A percentile compares a stretch with the other conserved stretches of the same genome.
Evolutionary conservation across 2,329 filamentous ascomycete species (phyloP).

Genomic region (Pyricularia grisea): DNA sequence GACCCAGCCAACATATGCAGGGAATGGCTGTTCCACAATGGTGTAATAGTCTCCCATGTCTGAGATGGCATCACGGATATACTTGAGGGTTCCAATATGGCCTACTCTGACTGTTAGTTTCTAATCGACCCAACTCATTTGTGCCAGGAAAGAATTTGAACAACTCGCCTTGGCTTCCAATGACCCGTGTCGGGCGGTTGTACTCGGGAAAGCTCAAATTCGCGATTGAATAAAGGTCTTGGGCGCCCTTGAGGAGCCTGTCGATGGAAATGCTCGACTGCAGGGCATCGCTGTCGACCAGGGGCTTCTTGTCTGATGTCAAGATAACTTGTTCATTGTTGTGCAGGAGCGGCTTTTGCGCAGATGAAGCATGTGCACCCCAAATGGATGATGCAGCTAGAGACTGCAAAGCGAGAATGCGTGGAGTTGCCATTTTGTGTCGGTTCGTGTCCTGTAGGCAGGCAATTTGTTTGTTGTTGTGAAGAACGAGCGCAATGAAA

Average conservation of each 20-base stretch:
- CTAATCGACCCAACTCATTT: background rate
- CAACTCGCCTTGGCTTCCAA: background rate
- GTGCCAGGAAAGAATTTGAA: background rate
- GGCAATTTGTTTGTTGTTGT: background rate
- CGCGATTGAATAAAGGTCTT: background rate
- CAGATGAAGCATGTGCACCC: background rate
- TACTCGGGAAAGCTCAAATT: background rate
- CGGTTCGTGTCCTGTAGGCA: too few relatives aligned
- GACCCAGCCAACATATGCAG: conserved; percentile 50
- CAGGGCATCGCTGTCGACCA: background rate
- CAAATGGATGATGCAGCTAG: background rate
- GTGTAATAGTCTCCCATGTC: conserved; percentile 51
- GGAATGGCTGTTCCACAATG: conserved; percentile 53
- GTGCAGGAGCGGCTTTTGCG: background rate
- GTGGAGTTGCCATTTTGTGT: background rate
- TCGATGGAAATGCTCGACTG: background rate
- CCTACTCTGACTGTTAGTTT: conserved; percentile 27
- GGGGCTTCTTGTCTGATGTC: background rate
- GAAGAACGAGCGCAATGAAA: background rate
- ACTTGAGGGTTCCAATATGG: conserved; percentile 54
- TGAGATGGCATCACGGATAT: conserved; percentile 47
- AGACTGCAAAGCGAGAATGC: background rate
- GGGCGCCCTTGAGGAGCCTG: background rate
- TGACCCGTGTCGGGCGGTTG: background rate
- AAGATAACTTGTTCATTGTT: background rate